Evolutionary conservation across 805 yeast species (phyloP).

Genomic region (Teunomyces kruisii): DNA sequence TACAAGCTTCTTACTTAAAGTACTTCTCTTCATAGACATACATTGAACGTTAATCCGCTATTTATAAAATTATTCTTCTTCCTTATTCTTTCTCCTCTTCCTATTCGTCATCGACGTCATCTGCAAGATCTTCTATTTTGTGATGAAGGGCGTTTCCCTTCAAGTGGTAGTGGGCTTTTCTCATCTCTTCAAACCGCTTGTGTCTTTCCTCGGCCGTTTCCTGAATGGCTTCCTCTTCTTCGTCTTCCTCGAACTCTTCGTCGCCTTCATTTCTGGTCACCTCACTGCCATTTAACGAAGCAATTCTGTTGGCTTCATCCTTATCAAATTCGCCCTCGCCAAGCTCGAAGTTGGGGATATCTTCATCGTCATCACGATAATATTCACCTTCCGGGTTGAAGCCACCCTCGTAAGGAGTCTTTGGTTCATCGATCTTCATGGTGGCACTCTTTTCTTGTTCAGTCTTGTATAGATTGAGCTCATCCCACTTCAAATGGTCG

Average conservation of each 20-base stretch:
- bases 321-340: conserved; percentile 55
- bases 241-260: conserved; percentile 20
- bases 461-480: conserved; percentile 65
- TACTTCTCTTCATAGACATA: conserved; percentile 37
- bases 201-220: conserved; percentile 61
- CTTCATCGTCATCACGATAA: conserved; percentile 49
- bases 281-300: conserved; percentile 43
- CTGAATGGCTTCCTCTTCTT: conserved; percentile 26
- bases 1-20: conserved; percentile 52
- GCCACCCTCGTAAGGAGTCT: conserved; percentile 93
- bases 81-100: conserved; percentile 1
- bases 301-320: conserved; percentile 23
- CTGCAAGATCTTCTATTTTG: conserved; percentile 11
- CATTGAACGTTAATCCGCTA: background rate
- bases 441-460: conserved; percentile 74
- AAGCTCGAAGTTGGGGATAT: conserved; percentile 50
- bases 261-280: conserved; percentile 32
- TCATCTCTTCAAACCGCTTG: conserved; percentile 67
- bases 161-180: conserved; percentile 76
- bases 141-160: conserved; percentile 49
- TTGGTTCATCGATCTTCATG: conserved; percentile 90
- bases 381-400: conserved; percentile 80
- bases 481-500: conserved; percentile 76
- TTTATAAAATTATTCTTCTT: too few relatives aligned
- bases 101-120: background rate